Evolutionary conservation across 768 basidiomycete genomes (phyloP), one percentile per base, ranked within the genome.

Genomic region (Lactarius quietus): DNA sequence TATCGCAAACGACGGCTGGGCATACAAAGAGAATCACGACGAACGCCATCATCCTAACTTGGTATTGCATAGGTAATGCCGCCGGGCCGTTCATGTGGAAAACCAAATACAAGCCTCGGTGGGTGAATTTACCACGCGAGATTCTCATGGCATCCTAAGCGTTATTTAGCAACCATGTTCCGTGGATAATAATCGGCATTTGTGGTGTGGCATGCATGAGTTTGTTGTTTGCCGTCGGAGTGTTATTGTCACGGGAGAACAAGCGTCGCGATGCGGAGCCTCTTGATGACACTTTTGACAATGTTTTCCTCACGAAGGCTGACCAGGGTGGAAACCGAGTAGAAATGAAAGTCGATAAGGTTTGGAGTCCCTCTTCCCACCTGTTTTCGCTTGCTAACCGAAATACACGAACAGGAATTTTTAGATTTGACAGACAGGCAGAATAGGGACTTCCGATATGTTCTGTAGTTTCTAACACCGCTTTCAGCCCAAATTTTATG

Each of bases 71-170:
- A n/a, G 84, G 84, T 28, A 90, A 92, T 65, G 78, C 87, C 3
- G 83, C 82, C 1, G 84, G 84, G n/a, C 89, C 89, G 0, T 87
- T 89, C 70, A 89, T 92, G 87, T 92, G 89, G 89, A 82, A 86
- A 71, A 77, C 77, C 0, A 77, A 83, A 72, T 90, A 88, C 70
- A 82, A 81, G 65, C 89, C 88, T 6, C 81, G 87, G 87, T 86
- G 62, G 23, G 75, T 58, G 28, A 15, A 8, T 31, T 45, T 9
- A 62, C 33, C 4, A 15, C n/a, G 15, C 3, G n/a, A 26, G 15
- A 41, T 38, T 18, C 20, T 59, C 38, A 39, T 20, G 5, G 5
- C 7, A 28, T 17, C 57, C 43, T 18, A 55, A 51, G 20, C 17
- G 41, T 31, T 53, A 20, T 57, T 20, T 35, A 87, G 88, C 57